These are phyloP conservation scores for Plenodomus tracheiphilus DNA, from an alignment of 2,329 filamentous ascomycete genomes.

Conservation along the genomic window DNA sequence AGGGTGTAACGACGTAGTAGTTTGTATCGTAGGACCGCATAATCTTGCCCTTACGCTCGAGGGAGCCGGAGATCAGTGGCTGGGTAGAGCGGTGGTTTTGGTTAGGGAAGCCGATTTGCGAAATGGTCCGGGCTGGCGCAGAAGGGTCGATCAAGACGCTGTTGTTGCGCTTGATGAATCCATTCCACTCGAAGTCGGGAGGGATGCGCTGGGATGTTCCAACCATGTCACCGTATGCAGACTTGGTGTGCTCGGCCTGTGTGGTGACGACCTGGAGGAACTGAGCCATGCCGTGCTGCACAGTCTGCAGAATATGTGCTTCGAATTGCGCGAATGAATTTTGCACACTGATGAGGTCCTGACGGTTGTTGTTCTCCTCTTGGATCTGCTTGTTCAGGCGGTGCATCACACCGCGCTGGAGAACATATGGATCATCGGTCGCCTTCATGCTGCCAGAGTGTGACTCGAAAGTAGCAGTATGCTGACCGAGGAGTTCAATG, in stretches of 20 bases:
- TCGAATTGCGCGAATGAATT: constrained; percentile 88
- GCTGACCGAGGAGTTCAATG: constrained; percentile 88
- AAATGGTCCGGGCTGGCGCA: constrained; percentile 71
- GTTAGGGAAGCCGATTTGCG: constrained; percentile 82
- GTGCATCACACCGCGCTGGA: constrained; percentile 79
- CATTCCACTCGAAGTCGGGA: constrained; percentile 87
- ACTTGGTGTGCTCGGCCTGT: constrained; percentile 79
- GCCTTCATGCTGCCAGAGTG: constrained; percentile 71
- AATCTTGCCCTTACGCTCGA: constrained; percentile 90
- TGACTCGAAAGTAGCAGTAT: constrained; percentile 79
- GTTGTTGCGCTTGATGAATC: constrained; percentile 73
- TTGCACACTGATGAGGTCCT: constrained; percentile 90
- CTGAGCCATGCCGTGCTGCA: constrained; percentile 80
- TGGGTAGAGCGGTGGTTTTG: constrained; percentile 79
- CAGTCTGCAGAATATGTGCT: constrained; percentile 76
- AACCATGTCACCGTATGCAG: constrained; percentile 83
- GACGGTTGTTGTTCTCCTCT: constrained; percentile 94
- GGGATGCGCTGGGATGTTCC: constrained; percentile 75
- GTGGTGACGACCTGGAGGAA: constrained; percentile 80
- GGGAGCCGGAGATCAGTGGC: constrained; percentile 80
- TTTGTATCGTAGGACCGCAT: constrained; percentile 77
- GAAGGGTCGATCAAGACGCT: constrained; percentile 77
- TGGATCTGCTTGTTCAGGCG: constrained; percentile 87
- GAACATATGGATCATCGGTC: constrained; percentile 82
- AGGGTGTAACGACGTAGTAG: constrained; percentile 89